These are phyloP conservation scores for Pseudozyma sp. DNA, from an alignment of 1,284 basidiomycete genomes.

Conservation along the genomic window DNA sequence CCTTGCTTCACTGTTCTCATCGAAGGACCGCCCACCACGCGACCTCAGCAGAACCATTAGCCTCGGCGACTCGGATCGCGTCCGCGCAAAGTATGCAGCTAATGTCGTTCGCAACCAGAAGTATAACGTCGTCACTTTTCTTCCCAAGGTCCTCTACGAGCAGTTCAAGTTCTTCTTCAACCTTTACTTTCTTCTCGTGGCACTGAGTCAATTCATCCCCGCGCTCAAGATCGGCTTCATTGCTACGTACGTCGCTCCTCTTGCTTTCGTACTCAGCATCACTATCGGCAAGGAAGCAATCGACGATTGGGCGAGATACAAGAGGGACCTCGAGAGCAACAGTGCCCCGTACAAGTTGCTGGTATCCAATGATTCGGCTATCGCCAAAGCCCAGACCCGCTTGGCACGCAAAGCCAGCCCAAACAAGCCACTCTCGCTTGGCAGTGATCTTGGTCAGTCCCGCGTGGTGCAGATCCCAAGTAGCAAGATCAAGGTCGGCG, in stretches of 20 bases:
- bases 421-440: slow-evolving; percentile 29
- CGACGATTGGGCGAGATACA: slow-evolving; percentile 93
- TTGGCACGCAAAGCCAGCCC: slow-evolving; percentile 30
- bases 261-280: slow-evolving; percentile 91
- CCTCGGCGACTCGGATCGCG: slow-evolving; percentile 32
- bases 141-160: slow-evolving; percentile 96
- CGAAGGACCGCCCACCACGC: slow-evolving; percentile 22
- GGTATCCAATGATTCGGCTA: slow-evolving; percentile 70
- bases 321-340: slow-evolving; percentile 92
- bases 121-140: slow-evolving; percentile 92
- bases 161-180: slow-evolving; percentile 99
- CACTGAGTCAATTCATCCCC: slow-evolving; percentile 93
- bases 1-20: slow-evolving; percentile 32
- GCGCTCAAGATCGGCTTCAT: slow-evolving; percentile 98
- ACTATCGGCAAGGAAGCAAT: slow-evolving; percentile 99
- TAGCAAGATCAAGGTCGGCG: slow-evolving; percentile 88
- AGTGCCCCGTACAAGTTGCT: slow-evolving; percentile 89
- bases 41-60: slow-evolving; percentile 43
- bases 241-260: slow-evolving; percentile 92
- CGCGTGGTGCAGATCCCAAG: slow-evolving; percentile 74
- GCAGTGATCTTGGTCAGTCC: slow-evolving; percentile 34
- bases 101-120: slow-evolving; percentile 98
- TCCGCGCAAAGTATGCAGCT: slow-evolving; percentile 71
- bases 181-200: slow-evolving; percentile 96
- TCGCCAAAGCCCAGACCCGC: slow-evolving; percentile 33